Evolutionary conservation across 345 rosid genomes (phyloP), one percentile per base, ranked within the genome.

Genomic region (Euphorbia peplus): DNA sequence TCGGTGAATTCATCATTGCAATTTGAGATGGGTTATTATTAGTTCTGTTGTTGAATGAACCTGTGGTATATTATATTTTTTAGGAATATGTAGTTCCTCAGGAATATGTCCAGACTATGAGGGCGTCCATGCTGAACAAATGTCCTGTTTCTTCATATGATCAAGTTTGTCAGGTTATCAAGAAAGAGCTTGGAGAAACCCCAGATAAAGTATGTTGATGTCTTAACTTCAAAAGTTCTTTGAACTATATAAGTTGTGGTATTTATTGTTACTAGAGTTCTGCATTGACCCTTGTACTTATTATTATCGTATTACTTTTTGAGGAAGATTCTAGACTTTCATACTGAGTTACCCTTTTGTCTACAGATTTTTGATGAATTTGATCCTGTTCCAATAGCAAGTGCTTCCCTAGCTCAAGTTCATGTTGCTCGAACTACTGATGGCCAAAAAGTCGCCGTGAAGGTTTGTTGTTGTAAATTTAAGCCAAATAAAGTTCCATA

Each of bases 371-470:
- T 90, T 68, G 74, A 74, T 39, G 95, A 95, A 37, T 90, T 95
- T 80, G 90, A 95, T 71, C 90, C 95, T 60, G 90, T 83, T 78
- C 98, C 98, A 0, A 84, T 95, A 63, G 99, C 98, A 51, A 95
- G 98, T 78, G 98, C 99, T 79, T 91, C 99, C 66, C 92, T 95
- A 64, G 99, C 99, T 61, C 98, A 95, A 90, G 98, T 95, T 80
- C 99, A 95, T 87, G 88, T 90, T 82, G 98, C 99, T 73, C 80
- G 71, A 22, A 88, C 85, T 0, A 82, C 39, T 63, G 86, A 84
- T 69, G 97, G 97, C 52, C 78, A 76, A 78, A 95, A 90, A 81
- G 91, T 95, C 66, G 96, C 97, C 55, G 97, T 91, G 72, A 95
- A 91, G 99, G 99, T 95, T 52, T 68, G 8, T 69, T n/a, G 6